These are phyloP conservation scores for Beauveria sp. DNA, from an alignment of 2,329 filamentous ascomycete species.

Conservation along the genomic window DNA sequence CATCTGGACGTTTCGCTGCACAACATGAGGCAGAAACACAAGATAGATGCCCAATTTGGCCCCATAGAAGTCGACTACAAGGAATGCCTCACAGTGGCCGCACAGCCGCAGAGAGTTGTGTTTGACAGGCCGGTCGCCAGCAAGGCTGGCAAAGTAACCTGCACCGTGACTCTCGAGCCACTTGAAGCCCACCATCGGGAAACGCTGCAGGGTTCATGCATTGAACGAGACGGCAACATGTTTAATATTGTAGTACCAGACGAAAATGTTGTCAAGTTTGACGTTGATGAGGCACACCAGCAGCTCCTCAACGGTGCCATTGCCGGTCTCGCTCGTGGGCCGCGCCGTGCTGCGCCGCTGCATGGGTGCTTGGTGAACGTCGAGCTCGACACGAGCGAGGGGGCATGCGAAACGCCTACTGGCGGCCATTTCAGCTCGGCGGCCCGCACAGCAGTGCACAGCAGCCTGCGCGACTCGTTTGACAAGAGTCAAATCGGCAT, in stretches of 20 bases:
- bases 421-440: slow-evolving; percentile 62
- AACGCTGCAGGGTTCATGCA: slow-evolving; percentile 31
- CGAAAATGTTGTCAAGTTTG: slow-evolving; percentile 41
- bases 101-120: slow-evolving; percentile 48
- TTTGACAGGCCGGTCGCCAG: slow-evolving; percentile 78
- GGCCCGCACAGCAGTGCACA: slow-evolving; percentile 55
- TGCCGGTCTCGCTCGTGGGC: slow-evolving; percentile 78
- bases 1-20: slow-evolving; percentile 91
- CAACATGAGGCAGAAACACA: slow-evolving; percentile 80
- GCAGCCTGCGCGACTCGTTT: slow-evolving; percentile 58
- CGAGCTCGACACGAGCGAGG: slow-evolving; percentile 56
- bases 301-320: slow-evolving; percentile 71
- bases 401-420: slow-evolving; percentile 48
- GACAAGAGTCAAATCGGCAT: slow-evolving; percentile 51
- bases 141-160: slow-evolving; percentile 69
- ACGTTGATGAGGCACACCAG: slow-evolving; percentile 42
- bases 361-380: slow-evolving; percentile 68
- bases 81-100: slow-evolving; percentile 61
- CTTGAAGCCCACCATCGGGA: slow-evolving; percentile 37
- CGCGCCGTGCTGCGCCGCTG: slow-evolving; percentile 70
- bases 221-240: slow-evolving; percentile 64
- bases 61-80: slow-evolving; percentile 94
- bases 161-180: slow-evolving; percentile 60
- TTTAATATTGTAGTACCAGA: slow-evolving; percentile 46
- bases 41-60: slow-evolving; percentile 78